Conservation (phyloP, 2,329 filamentous ascomycete species). For the Knoxdaviesia capensis region DNA sequence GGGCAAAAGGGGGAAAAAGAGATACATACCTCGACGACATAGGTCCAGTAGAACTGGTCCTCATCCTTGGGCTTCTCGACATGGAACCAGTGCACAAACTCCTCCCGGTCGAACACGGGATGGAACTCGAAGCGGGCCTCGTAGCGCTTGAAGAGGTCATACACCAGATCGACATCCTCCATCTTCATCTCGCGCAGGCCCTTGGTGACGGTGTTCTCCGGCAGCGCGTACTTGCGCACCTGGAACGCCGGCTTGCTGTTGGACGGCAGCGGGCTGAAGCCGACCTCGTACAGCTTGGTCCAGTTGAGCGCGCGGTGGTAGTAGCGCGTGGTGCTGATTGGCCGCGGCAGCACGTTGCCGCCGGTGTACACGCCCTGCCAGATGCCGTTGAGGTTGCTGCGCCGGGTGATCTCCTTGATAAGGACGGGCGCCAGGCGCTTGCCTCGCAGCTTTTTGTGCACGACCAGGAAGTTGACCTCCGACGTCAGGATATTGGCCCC, state of each 20-base stretch:
- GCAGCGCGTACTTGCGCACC: conserved; percentile 68
- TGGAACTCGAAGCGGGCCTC: conserved; percentile 64
- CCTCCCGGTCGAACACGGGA: conserved; percentile 59
- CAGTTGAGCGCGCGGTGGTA: conserved; percentile 89
- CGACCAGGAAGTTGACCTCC: conserved; percentile 95
- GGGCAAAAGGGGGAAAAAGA: background rate
- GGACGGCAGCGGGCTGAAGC: conserved; percentile 73
- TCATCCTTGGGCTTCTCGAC: conserved; percentile 42
- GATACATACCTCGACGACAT: conserved; percentile 56
- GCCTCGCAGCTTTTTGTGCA: conserved; percentile 91
- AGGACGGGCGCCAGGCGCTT: conserved; percentile 85
- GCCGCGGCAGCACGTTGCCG: conserved; percentile 75
- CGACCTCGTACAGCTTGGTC: conserved; percentile 87
- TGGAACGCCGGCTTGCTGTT: conserved; percentile 74
- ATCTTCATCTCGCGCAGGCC: conserved; percentile 65
- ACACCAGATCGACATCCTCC: conserved; percentile 59
- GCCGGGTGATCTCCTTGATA: conserved; percentile 92
- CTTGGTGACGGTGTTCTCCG: conserved; percentile 48
- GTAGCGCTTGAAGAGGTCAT: conserved; percentile 57
- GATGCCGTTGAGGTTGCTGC: conserved; percentile 68
- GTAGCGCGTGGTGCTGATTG: conserved; percentile 84
- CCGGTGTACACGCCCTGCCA: conserved; percentile 96
- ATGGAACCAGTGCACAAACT: conserved; percentile 68
- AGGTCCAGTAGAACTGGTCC: conserved; percentile 83
- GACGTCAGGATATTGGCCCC: conserved; percentile 55